phyloP scores from a whole-genome alignment of 225 moss, liverwort and hornwort species.

The Polytrichum commune region DNA sequence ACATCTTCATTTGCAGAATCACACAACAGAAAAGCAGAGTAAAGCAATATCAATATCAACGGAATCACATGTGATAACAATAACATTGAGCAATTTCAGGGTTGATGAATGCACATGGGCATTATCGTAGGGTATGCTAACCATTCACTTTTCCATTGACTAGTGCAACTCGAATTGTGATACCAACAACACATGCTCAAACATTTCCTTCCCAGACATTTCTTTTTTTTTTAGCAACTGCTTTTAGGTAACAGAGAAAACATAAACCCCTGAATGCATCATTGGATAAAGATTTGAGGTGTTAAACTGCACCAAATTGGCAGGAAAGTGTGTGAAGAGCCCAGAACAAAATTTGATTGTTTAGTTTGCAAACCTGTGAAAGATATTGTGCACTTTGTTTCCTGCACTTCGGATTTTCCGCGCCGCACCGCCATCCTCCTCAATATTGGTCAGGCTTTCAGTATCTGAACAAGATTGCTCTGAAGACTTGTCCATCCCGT shows the following conservation, averaged over 20 bases:
- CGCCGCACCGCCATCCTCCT: slow-evolving; percentile 32
- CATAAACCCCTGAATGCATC: background rate
- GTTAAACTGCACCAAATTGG: slow-evolving; percentile 5
- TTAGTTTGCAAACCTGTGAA: slow-evolving; percentile 37
- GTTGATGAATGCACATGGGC: background rate
- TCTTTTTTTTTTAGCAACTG: too few species aligned
- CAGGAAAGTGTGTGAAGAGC: background rate
- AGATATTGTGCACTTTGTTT: slow-evolving; percentile 17
- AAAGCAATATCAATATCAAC: too few species aligned
- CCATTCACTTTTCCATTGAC: too few species aligned
- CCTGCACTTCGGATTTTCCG: slow-evolving; percentile 29
- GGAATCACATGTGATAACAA: background rate
- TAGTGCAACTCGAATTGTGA: too few species aligned
- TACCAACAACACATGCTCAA: too few species aligned
- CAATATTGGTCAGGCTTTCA: slow-evolving; percentile 25
- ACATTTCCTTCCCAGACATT: too few species aligned
- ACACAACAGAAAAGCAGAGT: too few species aligned
- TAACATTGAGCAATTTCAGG: background rate
- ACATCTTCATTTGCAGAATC: too few species aligned
- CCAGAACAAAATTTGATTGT: background rate
- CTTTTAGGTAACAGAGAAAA: too few species aligned
- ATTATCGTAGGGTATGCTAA: background rate
- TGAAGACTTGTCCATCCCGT: slow-evolving; percentile 8
- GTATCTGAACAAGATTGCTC: slow-evolving; percentile 14
- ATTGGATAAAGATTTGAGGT: background rate